Conservation (phyloP, 805 yeast genomes). For the Hanseniaspora singularis region DNA sequence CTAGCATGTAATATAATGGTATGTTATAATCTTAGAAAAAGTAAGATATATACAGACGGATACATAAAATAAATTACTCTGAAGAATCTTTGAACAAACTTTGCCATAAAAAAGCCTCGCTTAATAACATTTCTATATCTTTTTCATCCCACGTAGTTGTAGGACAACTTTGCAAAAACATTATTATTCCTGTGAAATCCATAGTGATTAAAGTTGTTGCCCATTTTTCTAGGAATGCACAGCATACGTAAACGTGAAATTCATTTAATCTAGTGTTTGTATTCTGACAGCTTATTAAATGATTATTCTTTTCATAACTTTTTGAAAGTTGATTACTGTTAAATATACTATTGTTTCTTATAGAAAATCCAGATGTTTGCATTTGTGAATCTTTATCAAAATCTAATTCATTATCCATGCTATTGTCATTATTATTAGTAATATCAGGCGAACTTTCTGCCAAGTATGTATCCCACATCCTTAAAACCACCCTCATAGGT, state of each 20-base stretch:
- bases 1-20: too few relatives aligned
- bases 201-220: conserved; percentile 60
- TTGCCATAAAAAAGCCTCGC: conserved; percentile 97
- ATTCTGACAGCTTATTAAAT: neutral
- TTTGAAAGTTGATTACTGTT: neutral
- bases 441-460: conserved; percentile 46
- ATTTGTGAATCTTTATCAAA: neutral
- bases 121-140: conserved; percentile 79
- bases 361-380: neutral
- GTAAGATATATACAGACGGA: too few relatives aligned
- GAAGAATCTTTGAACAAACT: conserved; percentile 78
- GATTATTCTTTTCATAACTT: neutral
- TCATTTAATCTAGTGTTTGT: conserved; percentile 42
- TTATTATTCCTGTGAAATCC: conserved; percentile 91
- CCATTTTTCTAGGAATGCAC: conserved; percentile 88
- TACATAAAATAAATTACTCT: too few relatives aligned
- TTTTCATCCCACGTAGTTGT: conserved; percentile 75
- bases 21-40: too few relatives aligned
- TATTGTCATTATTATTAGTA: neutral
- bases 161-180: conserved; percentile 83
- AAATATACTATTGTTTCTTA: conserved; percentile 1
- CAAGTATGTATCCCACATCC: conserved; percentile 97
- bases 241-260: conserved; percentile 94
- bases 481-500: conserved; percentile 58
- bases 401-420: neutral